A percentile compares a stretch with the other conserved stretches of the same genome.
Evolutionary conservation across 192 early-diverging fungal genomes (phyloP).

Genomic region (Umbelopsis isabellina): DNA sequence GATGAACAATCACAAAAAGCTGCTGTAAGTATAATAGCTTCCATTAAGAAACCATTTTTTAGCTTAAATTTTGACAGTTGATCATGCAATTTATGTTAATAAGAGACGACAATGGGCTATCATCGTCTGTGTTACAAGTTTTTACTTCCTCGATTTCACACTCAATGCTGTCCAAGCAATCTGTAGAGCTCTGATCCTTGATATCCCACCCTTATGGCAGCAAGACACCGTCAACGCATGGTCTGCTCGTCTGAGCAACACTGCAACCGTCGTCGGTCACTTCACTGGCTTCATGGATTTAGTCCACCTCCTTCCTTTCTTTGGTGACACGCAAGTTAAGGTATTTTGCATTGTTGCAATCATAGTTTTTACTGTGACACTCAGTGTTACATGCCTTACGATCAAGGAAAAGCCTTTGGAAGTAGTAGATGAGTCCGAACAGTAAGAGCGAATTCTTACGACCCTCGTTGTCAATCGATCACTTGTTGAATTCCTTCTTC

Average conservation of each 20-base stretch:
- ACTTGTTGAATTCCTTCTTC: slow-evolving; percentile 13
- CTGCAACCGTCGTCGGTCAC: slow-evolving; percentile 85
- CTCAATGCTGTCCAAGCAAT: slow-evolving; percentile 89
- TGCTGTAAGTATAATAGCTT: neutral
- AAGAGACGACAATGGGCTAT: slow-evolving; percentile 48
- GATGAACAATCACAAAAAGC: slow-evolving; percentile 8
- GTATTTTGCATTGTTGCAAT: slow-evolving; percentile 79
- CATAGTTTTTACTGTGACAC: slow-evolving; percentile 56
- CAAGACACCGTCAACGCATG: slow-evolving; percentile 86
- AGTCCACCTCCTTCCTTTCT: slow-evolving; percentile 60
- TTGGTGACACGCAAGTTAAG: slow-evolving; percentile 82
- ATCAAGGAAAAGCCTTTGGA: slow-evolving; percentile 56
- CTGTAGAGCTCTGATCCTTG: slow-evolving; percentile 86
- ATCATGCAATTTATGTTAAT: neutral
- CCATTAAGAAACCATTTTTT: neutral
- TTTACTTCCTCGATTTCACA: slow-evolving; percentile 93
- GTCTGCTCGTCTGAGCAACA: slow-evolving; percentile 84
- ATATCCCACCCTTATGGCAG: slow-evolving; percentile 76
- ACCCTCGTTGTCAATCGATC: too few species aligned
- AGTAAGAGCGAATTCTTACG: slow-evolving; percentile 21
- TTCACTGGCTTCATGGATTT: slow-evolving; percentile 87
- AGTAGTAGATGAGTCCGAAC: slow-evolving; percentile 15
- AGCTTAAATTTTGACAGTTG: neutral
- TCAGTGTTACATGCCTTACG: slow-evolving; percentile 72
- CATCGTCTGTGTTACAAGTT: slow-evolving; percentile 74